Conservation (phyloP, 148 eudicot genomes). For the Spergularia marina region DNA sequence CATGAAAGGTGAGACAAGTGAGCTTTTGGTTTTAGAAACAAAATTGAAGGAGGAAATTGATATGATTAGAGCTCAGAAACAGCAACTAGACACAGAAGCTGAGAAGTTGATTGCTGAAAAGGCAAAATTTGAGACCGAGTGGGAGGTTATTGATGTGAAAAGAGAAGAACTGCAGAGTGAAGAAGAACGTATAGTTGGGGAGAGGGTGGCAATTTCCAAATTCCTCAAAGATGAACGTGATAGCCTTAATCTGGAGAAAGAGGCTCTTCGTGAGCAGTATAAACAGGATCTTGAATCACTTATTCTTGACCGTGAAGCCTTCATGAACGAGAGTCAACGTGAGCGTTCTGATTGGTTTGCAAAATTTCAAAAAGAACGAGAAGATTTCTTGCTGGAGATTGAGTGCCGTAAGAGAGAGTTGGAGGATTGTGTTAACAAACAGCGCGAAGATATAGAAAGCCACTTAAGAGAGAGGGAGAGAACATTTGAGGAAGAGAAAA, state of each 20-base stretch:
- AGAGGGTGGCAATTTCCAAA: slow-evolving; percentile 51
- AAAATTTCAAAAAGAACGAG: slow-evolving; percentile 80
- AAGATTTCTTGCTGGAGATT: slow-evolving; percentile 65
- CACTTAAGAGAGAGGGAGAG: slow-evolving; percentile 64
- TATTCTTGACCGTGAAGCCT: slow-evolving; percentile 63
- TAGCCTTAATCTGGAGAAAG: slow-evolving; percentile 70
- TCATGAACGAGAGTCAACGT: slow-evolving; percentile 59
- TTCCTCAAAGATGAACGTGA: slow-evolving; percentile 76
- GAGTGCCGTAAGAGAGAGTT: slow-evolving; percentile 76
- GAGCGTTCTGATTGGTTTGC: slow-evolving; percentile 79
- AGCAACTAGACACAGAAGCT: slow-evolving; percentile 72
- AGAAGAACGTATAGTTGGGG: slow-evolving; percentile 66
- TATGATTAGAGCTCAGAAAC: slow-evolving; percentile 65
- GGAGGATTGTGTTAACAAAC: slow-evolving; percentile 63
- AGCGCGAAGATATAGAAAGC: slow-evolving; percentile 87
- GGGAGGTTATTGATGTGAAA: slow-evolving; percentile 89
- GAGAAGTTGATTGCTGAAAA: slow-evolving; percentile 70
- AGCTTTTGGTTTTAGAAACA: slow-evolving; percentile 58
- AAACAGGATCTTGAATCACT: slow-evolving; percentile 65
- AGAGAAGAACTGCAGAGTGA: slow-evolving; percentile 67
- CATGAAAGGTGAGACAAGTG: slow-evolving; percentile 72
- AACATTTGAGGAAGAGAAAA: slow-evolving; percentile 72
- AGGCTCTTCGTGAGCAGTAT: slow-evolving; percentile 60
- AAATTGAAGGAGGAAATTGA: slow-evolving; percentile 91
- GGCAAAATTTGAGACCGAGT: slow-evolving; percentile 83